A percentile compares a stretch with the other conserved stretches of the same genome.
Conservation (phyloP, 2,329 filamentous ascomycete species). For the Karstenula rhodostoma region DNA sequence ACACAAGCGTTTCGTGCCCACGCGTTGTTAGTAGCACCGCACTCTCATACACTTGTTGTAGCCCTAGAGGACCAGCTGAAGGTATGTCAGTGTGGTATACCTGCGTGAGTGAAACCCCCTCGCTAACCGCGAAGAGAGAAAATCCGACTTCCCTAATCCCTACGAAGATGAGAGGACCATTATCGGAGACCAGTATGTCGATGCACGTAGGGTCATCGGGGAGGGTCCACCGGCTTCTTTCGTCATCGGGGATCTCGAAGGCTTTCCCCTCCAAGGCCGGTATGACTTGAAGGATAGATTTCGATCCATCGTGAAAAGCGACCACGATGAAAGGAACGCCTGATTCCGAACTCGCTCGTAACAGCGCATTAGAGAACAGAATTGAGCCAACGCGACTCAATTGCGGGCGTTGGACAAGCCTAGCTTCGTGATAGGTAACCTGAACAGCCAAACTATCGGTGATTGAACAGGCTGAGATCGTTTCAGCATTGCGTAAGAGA, state of each 20-base stretch:
- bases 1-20: conserved; percentile 34
- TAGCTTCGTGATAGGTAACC: conserved; percentile 36
- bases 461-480: conserved; percentile 38
- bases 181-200: conserved; percentile 36
- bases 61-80: conserved; percentile 6
- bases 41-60: conserved; percentile 40
- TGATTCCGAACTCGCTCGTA: conserved; percentile 31
- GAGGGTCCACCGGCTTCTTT: conserved; percentile 24
- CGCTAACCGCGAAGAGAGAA: conserved; percentile 30
- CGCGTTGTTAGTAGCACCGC: conserved; percentile 31
- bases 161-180: conserved; percentile 33
- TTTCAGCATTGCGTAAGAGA: conserved; percentile 41
- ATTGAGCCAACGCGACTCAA: conserved; percentile 27
- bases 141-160: conserved; percentile 39
- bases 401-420: conserved; percentile 31
- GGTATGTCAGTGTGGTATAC: conserved; percentile 24
- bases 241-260: conserved; percentile 19
- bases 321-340: conserved; percentile 28
- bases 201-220: conserved; percentile 44
- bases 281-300: conserved; percentile 33
- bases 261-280: conserved; percentile 26
- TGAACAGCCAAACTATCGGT: conserved; percentile 37
- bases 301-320: conserved; percentile 28
- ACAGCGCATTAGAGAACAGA: conserved; percentile 26
- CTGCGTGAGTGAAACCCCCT: conserved; percentile 13